Conservation (phyloP, 2,329 filamentous ascomycete genomes). For the Colletotrichum plurivorum region DNA sequence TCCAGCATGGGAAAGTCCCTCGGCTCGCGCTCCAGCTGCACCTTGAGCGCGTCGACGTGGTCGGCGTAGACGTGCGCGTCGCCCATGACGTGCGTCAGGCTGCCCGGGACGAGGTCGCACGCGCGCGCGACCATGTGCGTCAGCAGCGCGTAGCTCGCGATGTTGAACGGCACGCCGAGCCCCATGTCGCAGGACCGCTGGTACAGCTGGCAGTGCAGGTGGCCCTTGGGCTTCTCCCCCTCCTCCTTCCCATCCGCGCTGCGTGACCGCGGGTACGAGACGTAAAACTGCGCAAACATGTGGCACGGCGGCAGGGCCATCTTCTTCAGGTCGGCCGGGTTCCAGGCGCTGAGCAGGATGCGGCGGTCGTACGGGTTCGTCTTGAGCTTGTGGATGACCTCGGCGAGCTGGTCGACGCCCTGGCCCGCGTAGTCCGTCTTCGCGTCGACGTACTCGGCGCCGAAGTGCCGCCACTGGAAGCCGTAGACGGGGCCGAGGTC, state of each 20-base stretch:
- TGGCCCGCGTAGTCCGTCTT: conserved; percentile 87
- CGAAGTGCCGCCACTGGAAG: conserved; percentile 99
- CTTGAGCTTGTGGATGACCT: conserved; percentile 89
- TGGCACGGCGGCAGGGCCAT: conserved; percentile 97
- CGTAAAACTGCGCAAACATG: conserved; percentile 98
- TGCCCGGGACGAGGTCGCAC: conserved; percentile 87
- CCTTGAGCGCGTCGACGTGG: conserved; percentile 88
- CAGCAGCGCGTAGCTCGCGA: conserved; percentile 92
- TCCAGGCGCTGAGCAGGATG: conserved; percentile 95
- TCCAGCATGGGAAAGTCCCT: conserved; percentile 84
- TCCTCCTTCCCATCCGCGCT: conserved; percentile 35
- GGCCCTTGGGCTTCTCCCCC: conserved; percentile 67
- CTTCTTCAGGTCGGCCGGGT: conserved; percentile 84
- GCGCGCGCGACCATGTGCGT: conserved; percentile 96
- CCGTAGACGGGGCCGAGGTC: conserved; percentile 97
- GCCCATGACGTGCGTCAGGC: conserved; percentile 94
- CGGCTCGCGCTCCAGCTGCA: conserved; percentile 86
- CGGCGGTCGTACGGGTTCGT: conserved; percentile 89
- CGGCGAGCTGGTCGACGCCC: conserved; percentile 93
- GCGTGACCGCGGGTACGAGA: conserved; percentile 75
- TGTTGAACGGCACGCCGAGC: conserved; percentile 97
- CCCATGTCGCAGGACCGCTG: conserved; percentile 98
- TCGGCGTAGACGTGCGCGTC: conserved; percentile 98
- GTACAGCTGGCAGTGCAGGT: conserved; percentile 90
- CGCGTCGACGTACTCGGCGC: conserved; percentile 87